Conservation (phyloP, 306 rosid species). For the Gleditsia sinensis region DNA sequence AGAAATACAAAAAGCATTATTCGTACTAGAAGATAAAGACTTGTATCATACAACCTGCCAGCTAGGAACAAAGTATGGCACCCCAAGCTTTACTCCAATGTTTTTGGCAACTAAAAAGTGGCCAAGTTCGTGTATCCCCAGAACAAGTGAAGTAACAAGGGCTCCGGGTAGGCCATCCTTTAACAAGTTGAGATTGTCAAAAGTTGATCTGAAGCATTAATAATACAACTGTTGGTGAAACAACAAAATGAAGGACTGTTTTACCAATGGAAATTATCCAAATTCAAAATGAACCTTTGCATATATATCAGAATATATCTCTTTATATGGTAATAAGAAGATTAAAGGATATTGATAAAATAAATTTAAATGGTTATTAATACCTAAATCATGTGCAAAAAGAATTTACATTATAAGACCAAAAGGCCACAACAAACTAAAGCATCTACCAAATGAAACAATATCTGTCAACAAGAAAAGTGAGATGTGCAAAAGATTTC, state of each 20-base stretch:
- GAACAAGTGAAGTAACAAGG: slow-evolving; percentile 70
- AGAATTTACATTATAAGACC: slow-evolving; percentile 1
- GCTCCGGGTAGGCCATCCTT: slow-evolving; percentile 95
- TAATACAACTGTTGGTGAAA: slow-evolving; percentile 38
- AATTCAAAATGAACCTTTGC: background rate
- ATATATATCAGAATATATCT: slow-evolving; percentile 6
- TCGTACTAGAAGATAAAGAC: slow-evolving; percentile 19
- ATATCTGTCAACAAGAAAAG: slow-evolving; percentile 17
- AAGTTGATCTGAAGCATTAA: slow-evolving; percentile 75
- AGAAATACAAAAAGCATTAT: background rate
- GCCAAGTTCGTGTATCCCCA: slow-evolving; percentile 82
- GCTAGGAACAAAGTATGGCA: slow-evolving; percentile 94
- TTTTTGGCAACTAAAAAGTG: slow-evolving; percentile 70
- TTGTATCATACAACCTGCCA: slow-evolving; percentile 80
- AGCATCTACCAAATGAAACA: slow-evolving; percentile 26
- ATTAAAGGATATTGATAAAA: background rate
- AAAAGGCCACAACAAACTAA: slow-evolving; percentile 13
- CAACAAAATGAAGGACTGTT: slow-evolving; percentile 20
- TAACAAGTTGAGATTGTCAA: slow-evolving; percentile 82
- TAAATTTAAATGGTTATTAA: slow-evolving; percentile 18
- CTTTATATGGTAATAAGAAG: slow-evolving; percentile 10
- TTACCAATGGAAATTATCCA: background rate
- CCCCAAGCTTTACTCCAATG: slow-evolving; percentile 78
- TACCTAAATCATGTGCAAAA: slow-evolving; percentile 21
- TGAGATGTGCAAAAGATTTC: slow-evolving; percentile 1